Evolutionary conservation across 202 grass and related monocot species (phyloP).

Genomic region (Eragrostis tef): DNA sequence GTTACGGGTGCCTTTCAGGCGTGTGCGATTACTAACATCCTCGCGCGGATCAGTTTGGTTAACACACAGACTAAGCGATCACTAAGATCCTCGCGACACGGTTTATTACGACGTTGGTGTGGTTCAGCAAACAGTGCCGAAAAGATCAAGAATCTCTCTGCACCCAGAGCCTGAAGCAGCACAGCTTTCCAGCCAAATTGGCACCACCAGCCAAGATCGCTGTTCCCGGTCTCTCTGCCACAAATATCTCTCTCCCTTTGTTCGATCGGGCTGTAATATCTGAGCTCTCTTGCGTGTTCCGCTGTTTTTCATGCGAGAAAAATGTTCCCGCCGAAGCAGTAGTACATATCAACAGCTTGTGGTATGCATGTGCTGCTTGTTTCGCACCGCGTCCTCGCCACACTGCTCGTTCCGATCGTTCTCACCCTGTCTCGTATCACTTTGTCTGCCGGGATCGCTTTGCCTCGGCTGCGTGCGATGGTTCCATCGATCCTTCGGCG

Average conservation of each 20-base stretch:
- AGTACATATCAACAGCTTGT: not conserved
- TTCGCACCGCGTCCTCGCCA: not conserved
- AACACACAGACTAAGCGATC: not conserved
- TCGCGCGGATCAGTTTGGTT: not conserved
- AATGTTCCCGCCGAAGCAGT: not conserved
- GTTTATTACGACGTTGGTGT: not conserved
- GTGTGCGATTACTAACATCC: not conserved
- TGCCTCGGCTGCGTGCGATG: not conserved
- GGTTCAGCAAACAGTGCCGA: not conserved
- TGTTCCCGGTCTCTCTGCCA: not conserved
- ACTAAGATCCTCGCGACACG: not conserved
- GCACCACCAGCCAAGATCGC: not conserved
- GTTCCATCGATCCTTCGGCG: slow-evolving; percentile 1
- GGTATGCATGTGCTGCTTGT: not conserved
- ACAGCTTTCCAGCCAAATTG: not conserved
- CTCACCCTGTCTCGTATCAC: not conserved
- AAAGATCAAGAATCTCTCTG: slow-evolving; percentile 9
- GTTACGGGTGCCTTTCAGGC: not conserved
- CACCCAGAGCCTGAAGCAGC: not conserved
- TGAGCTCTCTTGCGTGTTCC: not conserved
- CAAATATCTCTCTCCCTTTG: not conserved
- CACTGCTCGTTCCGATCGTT: not conserved
- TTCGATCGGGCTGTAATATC: not conserved
- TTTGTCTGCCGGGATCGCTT: not conserved
- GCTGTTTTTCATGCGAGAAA: not conserved